Conservation (phyloP, 164 flowering plant genomes). For the Cinnamomum micranthum region DNA sequence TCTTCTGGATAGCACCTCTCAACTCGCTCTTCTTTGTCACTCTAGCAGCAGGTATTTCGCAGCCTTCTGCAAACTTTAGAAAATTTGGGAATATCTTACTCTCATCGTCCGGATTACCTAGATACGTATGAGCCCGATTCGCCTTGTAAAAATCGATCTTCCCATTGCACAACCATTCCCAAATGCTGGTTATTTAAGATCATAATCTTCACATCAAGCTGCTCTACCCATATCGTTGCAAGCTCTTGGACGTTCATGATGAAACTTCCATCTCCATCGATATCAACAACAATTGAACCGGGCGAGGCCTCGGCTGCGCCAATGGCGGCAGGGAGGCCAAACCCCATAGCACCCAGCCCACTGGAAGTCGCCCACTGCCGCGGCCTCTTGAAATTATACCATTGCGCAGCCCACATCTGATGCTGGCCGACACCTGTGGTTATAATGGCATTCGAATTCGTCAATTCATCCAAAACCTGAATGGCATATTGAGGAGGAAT, state of each 20-base stretch:
- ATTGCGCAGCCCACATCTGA: slow-evolving; percentile 26
- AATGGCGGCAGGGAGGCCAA: slow-evolving; percentile 23
- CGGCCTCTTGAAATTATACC: slow-evolving; percentile 12
- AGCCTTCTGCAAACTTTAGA: slow-evolving; percentile 63
- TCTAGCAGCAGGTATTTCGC: slow-evolving; percentile 60
- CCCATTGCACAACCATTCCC: slow-evolving; percentile 31
- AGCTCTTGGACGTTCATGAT: slow-evolving; percentile 19
- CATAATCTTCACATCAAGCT: slow-evolving; percentile 18
- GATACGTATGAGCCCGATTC: slow-evolving; percentile 62
- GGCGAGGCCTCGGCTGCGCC: slow-evolving; percentile 15
- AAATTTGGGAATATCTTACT: slow-evolving; percentile 56
- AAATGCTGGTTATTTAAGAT: slow-evolving; percentile 20
- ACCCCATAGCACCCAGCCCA: slow-evolving; percentile 22
- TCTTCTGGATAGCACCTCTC: slow-evolving; percentile 50
- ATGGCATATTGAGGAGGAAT: slow-evolving; percentile 38
- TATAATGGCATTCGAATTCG: slow-evolving; percentile 16
- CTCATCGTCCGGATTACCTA: slow-evolving; percentile 58
- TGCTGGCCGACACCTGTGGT: slow-evolving; percentile 22
- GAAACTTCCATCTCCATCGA: slow-evolving; percentile 22
- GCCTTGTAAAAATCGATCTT: slow-evolving; percentile 70
- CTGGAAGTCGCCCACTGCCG: slow-evolving; percentile 19
- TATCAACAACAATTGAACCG: slow-evolving; percentile 9
- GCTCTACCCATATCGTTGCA: slow-evolving; percentile 10
- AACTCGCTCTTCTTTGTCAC: slow-evolving; percentile 48
- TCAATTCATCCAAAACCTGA: slow-evolving; percentile 13